phyloP scores from a whole-genome alignment of 495 filamentous ascomycete genomes.

The Penicillium silybi region DNA sequence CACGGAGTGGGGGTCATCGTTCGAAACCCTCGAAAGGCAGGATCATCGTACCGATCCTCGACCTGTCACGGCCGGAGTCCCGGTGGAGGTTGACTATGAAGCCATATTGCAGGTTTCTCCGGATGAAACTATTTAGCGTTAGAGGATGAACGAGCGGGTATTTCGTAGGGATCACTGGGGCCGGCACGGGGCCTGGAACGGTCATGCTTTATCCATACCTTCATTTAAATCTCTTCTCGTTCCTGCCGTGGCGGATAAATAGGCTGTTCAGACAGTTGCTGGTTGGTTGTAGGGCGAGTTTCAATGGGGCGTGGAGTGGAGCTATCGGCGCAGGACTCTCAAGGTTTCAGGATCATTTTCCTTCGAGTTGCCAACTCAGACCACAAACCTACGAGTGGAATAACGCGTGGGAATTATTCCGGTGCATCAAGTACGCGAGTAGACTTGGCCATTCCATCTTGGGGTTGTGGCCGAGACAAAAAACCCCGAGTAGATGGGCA shows the following conservation, averaged over 20 bases:
- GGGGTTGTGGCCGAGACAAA: conserved; percentile 10
- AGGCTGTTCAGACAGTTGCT: neutral
- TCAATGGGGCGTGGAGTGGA: neutral
- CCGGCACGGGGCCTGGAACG: conserved; percentile 5
- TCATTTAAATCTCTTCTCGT: conserved; percentile 6
- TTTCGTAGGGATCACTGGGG: neutral
- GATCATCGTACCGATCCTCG: neutral
- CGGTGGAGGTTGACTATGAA: conserved; percentile 1
- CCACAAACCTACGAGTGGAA: conserved; percentile 9
- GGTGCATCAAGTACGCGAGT: conserved; percentile 5
- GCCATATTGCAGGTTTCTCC: neutral
- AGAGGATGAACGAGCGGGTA: neutral
- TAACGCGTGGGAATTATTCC: conserved; percentile 15
- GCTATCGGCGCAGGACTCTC: conserved; percentile 1
- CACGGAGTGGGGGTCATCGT: conserved; percentile 14
- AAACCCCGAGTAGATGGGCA: conserved; percentile 14
- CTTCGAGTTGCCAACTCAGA: neutral
- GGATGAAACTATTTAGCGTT: neutral
- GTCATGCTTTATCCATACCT: conserved; percentile 2
- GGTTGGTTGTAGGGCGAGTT: neutral
- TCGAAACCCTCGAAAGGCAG: conserved; percentile 1
- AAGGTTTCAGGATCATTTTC: conserved; percentile 9
- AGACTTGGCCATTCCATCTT: conserved; percentile 12
- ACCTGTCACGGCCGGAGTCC: conserved; percentile 3
- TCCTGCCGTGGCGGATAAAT: neutral